Percentiles rank a stretch among this genome's conserved stretches.
phyloP scores from a whole-genome alignment of 116 monocot genomes.

The Cymodocea nodosa region DNA sequence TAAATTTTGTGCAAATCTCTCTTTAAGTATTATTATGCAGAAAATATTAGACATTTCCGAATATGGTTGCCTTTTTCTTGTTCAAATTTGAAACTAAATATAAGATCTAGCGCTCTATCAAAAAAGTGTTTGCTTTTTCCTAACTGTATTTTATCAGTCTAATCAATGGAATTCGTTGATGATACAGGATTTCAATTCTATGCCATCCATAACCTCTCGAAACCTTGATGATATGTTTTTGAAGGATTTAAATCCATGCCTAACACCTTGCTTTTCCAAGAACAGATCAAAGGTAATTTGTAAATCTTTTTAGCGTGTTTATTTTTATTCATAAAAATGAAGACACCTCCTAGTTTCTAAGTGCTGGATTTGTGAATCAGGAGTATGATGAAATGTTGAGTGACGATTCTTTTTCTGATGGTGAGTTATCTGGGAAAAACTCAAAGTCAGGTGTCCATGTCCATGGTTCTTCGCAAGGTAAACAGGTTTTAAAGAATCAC shows the following conservation, averaged over 20 bases:
- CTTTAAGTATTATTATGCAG: neutral
- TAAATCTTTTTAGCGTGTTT: neutral
- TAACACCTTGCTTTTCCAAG: conserved; percentile 11
- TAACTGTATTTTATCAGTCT: no score
- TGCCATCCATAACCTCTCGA: neutral
- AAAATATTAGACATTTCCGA: no score
- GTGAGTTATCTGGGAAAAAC: neutral
- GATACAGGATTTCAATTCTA: conserved; percentile 9
- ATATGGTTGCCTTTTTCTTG: neutral
- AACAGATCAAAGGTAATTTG: conserved; percentile 3
- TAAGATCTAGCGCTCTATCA: neutral
- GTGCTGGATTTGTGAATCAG: neutral
- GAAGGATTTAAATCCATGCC: conserved; percentile 8
- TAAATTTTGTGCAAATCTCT: neutral
- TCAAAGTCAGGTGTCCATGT: neutral
- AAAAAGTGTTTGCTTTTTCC: no score
- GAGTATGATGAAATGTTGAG: conserved; percentile 1
- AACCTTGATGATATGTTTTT: conserved; percentile 8
- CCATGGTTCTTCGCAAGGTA: no score
- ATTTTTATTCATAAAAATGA: neutral
- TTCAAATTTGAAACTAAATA: neutral
- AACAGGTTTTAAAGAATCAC: neutral
- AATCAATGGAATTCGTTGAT: neutral
- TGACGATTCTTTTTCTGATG: conserved; percentile 1
- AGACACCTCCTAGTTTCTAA: neutral